Evolutionary conservation across 1,139 yeast species (phyloP), one percentile per base, ranked within the genome.

Genomic region (Blastobotrys ciferrii): DNA sequence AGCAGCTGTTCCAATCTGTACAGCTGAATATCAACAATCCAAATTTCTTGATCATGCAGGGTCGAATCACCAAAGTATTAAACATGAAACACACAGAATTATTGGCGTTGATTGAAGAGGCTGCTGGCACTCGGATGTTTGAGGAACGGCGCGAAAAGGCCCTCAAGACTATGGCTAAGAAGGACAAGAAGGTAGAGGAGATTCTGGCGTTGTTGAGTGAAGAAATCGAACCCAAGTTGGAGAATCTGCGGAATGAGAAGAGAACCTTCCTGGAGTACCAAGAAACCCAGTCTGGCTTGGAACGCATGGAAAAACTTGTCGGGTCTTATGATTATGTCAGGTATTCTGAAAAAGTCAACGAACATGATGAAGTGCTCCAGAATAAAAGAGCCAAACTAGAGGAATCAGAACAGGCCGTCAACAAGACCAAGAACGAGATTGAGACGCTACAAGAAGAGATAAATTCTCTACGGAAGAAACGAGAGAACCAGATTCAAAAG

Each of bases 21-120:
- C 98, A 94, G 67, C 76, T 94, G 55, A 94, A 94, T 63, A 91
- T 94, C 66, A 92, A 94, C 65, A 92, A 92, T 62, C 98, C 98
- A 32, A 94, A 92, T 67, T 94, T 94, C 67, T 75, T 94, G 60
- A 94, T 94, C 62, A 92, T 94, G 98, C 99, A 94, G 69, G 99
- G 99, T 52, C 86, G 88, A 63, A 94, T 94, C 68, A 94, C 98
- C 32, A 92, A 94, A 65, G 98, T 94, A 51, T 76, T 94, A 62
- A 92, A 94, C 66, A 92, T 92, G 98, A 89, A 87, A 61, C 95
- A 98, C 0, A 71, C 80, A 1, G 98, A 94, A 65, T 87, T 91
- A 32, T 70, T 94, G 58, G 83, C 96, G 2, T 75, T 92, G 58
- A 89, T 94, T 52, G 98, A 92, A 69, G 99, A 94, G 69, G 98